phyloP scores from a whole-genome alignment of 345 rosid species.

The Trapa bicornis region DNA sequence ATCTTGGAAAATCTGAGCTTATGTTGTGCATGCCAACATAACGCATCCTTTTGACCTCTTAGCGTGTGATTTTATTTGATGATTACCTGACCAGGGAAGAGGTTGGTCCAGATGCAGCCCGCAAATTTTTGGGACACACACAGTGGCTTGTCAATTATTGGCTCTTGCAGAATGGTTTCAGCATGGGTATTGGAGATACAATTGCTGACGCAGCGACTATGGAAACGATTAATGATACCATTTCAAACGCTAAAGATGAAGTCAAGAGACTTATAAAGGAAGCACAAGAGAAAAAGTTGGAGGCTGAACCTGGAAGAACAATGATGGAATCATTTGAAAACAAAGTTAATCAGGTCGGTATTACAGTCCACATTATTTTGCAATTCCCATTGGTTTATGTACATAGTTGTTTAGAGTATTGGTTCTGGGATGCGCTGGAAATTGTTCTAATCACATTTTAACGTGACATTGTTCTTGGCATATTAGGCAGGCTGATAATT shows the following conservation, averaged over 20 bases:
- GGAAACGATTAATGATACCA: conserved; percentile 88
- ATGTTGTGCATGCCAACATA: not conserved
- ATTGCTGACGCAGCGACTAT: conserved; percentile 93
- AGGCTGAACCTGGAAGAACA: conserved; percentile 94
- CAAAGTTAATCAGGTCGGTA: conserved; percentile 77
- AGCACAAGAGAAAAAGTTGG: conserved; percentile 60
- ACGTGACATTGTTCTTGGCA: too few species aligned
- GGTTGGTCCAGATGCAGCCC: conserved; percentile 99
- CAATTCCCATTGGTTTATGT: not conserved
- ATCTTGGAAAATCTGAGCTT: not conserved
- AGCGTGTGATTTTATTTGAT: not conserved
- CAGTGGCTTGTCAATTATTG: conserved; percentile 99
- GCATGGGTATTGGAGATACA: conserved; percentile 97
- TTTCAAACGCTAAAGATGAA: conserved; percentile 61
- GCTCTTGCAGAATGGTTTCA: conserved; percentile 90
- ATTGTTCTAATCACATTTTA: not conserved
- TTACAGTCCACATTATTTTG: not conserved
- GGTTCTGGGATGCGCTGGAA: not conserved
- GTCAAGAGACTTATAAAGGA: conserved; percentile 66
- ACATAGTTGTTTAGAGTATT: not conserved
- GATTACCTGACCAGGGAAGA: conserved; percentile 60
- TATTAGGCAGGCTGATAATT: not conserved
- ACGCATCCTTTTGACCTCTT: not conserved
- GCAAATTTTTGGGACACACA: conserved; percentile 95
- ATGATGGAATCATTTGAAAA: conserved; percentile 96